These are phyloP conservation scores for Dactylellina parvicollis DNA, from an alignment of 2,329 filamentous ascomycete species.

Conservation along the genomic window DNA sequence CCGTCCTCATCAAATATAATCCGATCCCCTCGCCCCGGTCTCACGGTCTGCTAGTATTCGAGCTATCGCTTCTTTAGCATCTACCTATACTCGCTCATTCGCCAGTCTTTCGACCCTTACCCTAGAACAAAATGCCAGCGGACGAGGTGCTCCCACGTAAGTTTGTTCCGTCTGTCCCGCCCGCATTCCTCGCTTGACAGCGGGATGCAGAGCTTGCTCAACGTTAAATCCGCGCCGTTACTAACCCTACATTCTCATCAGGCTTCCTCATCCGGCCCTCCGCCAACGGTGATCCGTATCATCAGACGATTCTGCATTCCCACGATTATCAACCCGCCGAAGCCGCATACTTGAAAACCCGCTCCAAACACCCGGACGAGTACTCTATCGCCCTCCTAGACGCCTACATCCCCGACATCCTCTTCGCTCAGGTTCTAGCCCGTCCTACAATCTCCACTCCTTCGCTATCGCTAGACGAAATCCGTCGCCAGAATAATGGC, in stretches of 20 bases:
- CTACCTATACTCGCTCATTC: constrained; percentile 1
- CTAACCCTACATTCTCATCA: constrained; percentile 34
- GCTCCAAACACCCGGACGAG: constrained; percentile 81
- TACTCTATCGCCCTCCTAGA: constrained; percentile 90
- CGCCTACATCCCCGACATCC: constrained; percentile 78
- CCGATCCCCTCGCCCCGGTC: not conserved
- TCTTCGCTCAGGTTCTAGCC: constrained; percentile 87
- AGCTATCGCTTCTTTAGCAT: constrained; percentile 9
- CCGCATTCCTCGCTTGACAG: constrained; percentile 3
- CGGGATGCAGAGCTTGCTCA: too few species aligned
- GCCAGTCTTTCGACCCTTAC: not conserved
- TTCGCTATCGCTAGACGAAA: constrained; percentile 80
- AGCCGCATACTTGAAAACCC: constrained; percentile 78
- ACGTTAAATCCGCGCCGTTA: constrained; percentile 2
- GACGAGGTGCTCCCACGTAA: constrained; percentile 52
- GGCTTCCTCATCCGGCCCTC: constrained; percentile 57
- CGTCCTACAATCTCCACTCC: constrained; percentile 87
- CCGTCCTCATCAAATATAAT: constrained; percentile 16
- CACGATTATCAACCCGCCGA: constrained; percentile 82
- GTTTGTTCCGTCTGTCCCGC: not conserved
- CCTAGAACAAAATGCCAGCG: constrained; percentile 39
- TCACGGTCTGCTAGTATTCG: not conserved
- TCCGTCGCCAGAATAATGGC: constrained; percentile 75
- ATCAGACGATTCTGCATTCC: constrained; percentile 67
- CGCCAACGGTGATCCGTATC: constrained; percentile 61